These are phyloP conservation scores for Lentinus polychrous DNA, from an alignment of 1,284 basidiomycete genomes.

Conservation along the genomic window DNA sequence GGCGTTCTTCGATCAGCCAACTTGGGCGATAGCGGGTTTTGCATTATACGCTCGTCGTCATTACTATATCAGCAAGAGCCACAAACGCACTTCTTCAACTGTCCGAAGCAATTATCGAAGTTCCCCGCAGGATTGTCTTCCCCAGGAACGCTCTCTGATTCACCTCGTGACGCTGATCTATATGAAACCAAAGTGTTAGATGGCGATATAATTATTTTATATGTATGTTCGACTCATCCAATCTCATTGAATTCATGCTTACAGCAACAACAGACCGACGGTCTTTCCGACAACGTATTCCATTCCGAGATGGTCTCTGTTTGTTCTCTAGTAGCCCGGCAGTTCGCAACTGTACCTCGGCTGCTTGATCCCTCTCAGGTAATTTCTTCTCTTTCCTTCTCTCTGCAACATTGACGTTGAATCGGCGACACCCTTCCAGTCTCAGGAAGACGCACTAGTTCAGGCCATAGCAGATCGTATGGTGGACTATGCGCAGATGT, in stretches of 20 bases:
- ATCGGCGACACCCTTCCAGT: background rate
- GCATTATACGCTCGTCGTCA: constrained; percentile 66
- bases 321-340: constrained; percentile 54
- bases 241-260: background rate
- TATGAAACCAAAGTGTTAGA: constrained; percentile 62
- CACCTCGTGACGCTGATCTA: constrained; percentile 59
- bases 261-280: constrained; percentile 61
- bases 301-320: constrained; percentile 63
- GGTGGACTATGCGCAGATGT: constrained; percentile 60
- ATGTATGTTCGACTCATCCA: constrained; percentile 37
- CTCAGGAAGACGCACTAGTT: constrained; percentile 48
- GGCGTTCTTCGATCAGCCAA: constrained; percentile 78
- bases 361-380: background rate
- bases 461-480: constrained; percentile 67
- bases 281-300: constrained; percentile 83
- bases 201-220: constrained; percentile 68
- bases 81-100: constrained; percentile 83
- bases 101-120: constrained; percentile 73
- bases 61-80: constrained; percentile 56
- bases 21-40: constrained; percentile 82
- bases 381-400: background rate
- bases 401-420: constrained; percentile 5
- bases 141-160: constrained; percentile 40
- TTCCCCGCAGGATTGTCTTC: constrained; percentile 36
- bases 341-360: constrained; percentile 11